Percentiles rank a stretch among this genome's conserved stretches.
phyloP scores from a whole-genome alignment of 2,329 filamentous ascomycete genomes.

The Diplodia corticola region DNA sequence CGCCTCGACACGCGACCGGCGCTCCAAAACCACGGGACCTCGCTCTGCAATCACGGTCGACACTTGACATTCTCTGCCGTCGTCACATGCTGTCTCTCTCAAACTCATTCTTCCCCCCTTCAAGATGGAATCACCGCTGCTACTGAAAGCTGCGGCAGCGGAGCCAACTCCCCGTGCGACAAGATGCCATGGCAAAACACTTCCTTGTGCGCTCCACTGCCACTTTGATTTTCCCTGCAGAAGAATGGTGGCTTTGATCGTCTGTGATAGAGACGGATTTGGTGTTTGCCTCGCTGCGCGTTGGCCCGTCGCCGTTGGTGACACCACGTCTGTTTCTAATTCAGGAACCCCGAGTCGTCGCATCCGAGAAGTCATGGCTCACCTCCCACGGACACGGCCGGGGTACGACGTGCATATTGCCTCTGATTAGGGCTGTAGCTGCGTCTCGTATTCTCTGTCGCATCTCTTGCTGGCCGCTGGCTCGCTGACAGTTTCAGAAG shows the following conservation, averaged over 20 bases:
- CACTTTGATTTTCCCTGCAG: not conserved
- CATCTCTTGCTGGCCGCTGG: not conserved
- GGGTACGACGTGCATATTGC: not conserved
- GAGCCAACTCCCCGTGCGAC: not conserved
- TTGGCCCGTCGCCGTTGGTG: not conserved
- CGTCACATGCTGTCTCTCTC: not conserved
- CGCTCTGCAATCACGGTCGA: not conserved
- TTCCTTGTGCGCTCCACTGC: not conserved
- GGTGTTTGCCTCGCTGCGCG: constrained; percentile 4
- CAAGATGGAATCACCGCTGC: not conserved
- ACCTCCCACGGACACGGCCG: not conserved
- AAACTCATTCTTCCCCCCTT: not conserved
- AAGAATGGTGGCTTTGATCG: not conserved
- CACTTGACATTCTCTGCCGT: not conserved
- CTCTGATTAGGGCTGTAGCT: constrained; percentile 1
- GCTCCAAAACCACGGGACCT: not conserved
- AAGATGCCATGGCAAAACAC: not conserved
- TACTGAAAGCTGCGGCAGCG: not conserved
- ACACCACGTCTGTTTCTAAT: constrained; percentile 3
- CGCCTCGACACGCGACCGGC: not conserved
- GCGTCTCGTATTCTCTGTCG: constrained; percentile 7
- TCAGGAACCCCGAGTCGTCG: not conserved
- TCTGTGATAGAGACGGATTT: not conserved
- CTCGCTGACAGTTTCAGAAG: constrained; percentile 5
- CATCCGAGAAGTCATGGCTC: not conserved